Conservation (phyloP, 352 stramenopile species). For the Phytophthora sp. region DNA sequence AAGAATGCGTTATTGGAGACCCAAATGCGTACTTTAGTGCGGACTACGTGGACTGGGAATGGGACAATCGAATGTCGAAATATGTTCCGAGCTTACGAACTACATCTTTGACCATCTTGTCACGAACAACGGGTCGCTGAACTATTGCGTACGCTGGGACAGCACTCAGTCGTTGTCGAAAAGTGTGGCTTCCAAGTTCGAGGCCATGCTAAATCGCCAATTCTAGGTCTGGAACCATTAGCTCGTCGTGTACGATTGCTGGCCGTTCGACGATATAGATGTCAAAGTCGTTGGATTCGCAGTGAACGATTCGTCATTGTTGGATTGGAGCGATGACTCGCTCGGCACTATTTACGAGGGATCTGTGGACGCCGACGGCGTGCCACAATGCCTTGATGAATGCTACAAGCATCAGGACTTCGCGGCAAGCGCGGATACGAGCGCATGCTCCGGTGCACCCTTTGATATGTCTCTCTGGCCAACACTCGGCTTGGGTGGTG, state of each 20-base stretch:
- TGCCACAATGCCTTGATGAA: slow-evolving; percentile 22
- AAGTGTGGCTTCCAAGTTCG: slow-evolving; percentile 36
- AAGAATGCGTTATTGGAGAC: slow-evolving; percentile 21
- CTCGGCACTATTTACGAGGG: background rate
- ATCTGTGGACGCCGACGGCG: slow-evolving; percentile 21
- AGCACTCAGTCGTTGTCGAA: slow-evolving; percentile 17
- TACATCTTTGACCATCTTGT: slow-evolving; percentile 46
- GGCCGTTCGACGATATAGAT: background rate
- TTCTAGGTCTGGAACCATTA: slow-evolving; percentile 38
- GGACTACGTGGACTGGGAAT: slow-evolving; percentile 13
- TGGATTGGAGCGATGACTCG: background rate
- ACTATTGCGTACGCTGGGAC: slow-evolving; percentile 17
- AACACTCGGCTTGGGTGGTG: slow-evolving; percentile 18
- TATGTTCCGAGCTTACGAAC: slow-evolving; percentile 11
- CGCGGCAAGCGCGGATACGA: slow-evolving; percentile 26
- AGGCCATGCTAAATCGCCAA: background rate
- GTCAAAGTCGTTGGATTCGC: background rate
- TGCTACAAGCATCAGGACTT: slow-evolving; percentile 45
- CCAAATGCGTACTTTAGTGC: slow-evolving; percentile 18
- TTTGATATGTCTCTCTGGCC: slow-evolving; percentile 46
- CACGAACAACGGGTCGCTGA: slow-evolving; percentile 40
- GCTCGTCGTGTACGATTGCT: slow-evolving; percentile 25
- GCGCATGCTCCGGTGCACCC: slow-evolving; percentile 23
- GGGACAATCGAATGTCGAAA: slow-evolving; percentile 16
- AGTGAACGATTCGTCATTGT: background rate